Conservation (phyloP, 768 basidiomycete species). For the Lentinula edodes region DNA sequence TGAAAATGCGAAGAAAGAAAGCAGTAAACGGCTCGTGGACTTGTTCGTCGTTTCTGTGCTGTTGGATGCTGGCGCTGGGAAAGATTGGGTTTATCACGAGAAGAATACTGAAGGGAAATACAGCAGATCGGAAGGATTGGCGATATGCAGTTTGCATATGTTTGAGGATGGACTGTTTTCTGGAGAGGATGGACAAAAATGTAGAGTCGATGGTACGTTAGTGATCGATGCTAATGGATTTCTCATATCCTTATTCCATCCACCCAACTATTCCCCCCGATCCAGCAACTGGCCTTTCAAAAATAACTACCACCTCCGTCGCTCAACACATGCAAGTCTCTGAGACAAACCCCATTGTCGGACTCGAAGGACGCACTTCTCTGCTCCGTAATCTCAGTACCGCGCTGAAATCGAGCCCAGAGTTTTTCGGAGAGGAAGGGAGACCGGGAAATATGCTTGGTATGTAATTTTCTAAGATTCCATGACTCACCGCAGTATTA, state of each 20-base stretch:
- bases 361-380: constrained; percentile 78
- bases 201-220: constrained; percentile 73
- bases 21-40: constrained; percentile 75
- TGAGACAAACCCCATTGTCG: constrained; percentile 79
- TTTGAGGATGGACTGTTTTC: constrained; percentile 83
- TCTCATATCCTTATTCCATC: too few species aligned
- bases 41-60: constrained; percentile 88
- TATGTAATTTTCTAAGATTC: constrained; percentile 20
- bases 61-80: constrained; percentile 92
- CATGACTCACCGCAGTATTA: neutral
- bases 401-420: constrained; percentile 59
- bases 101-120: constrained; percentile 45
- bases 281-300: constrained; percentile 64
- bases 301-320: constrained; percentile 54
- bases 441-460: constrained; percentile 83
- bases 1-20: constrained; percentile 42
- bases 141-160: constrained; percentile 88
- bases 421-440: constrained; percentile 69
- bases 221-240: neutral
- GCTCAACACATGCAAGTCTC: constrained; percentile 76
- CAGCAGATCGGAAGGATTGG: constrained; percentile 75
- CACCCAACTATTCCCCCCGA: too few species aligned
- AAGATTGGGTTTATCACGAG: constrained; percentile 73
- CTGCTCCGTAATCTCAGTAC: constrained; percentile 68
- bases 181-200: constrained; percentile 50